Evolutionary conservation across 1,284 basidiomycete species (phyloP).

Genomic region (Takashimella koratensis): DNA sequence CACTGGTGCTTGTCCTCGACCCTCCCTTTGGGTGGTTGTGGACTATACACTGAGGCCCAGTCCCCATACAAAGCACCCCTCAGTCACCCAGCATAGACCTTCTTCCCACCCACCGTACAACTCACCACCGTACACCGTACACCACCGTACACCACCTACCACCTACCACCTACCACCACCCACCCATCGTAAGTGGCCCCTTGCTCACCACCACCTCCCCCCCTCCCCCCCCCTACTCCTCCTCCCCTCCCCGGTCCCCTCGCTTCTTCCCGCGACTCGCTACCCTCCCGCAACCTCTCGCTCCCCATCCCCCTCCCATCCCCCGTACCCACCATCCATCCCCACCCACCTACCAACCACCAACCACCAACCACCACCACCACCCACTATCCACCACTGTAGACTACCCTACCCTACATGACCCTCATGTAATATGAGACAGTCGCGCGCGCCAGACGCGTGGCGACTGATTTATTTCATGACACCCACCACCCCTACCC

Average conservation of each 20-base stretch:
- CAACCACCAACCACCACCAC: background rate
- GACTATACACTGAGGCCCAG: no score
- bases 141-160: conserved; percentile 3
- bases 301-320: conserved; percentile 2
- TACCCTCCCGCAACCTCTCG: background rate
- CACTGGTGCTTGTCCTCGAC: no score
- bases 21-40: no score
- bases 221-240: conserved; percentile 1
- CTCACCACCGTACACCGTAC: no score
- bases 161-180: conserved; percentile 3
- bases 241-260: background rate
- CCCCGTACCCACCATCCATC: background rate
- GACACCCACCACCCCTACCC: background rate
- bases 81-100: no score
- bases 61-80: no score
- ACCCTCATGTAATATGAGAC: background rate
- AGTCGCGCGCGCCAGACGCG: background rate
- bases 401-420: background rate
- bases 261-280: background rate
- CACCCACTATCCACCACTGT: background rate
- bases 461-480: background rate
- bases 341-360: background rate
- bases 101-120: no score
- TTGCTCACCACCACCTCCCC: background rate
- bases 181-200: background rate